These are phyloP conservation scores for Starmera caribaea DNA, from an alignment of 805 yeast species.

Conservation along the genomic window DNA sequence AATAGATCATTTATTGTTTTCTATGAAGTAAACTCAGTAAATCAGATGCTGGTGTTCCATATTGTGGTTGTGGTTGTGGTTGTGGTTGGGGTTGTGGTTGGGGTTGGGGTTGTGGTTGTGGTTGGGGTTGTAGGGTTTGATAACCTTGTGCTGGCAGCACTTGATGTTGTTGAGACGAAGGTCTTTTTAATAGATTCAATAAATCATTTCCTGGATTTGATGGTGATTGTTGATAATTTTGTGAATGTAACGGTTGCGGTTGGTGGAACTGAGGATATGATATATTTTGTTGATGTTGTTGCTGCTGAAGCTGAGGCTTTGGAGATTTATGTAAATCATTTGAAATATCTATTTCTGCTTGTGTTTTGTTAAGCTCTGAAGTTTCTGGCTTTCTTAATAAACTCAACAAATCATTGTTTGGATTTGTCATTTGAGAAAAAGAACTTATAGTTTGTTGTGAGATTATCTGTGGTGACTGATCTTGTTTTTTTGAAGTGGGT, in stretches of 20 bases:
- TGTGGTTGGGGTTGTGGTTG: constrained; percentile 2
- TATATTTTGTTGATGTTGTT: not conserved
- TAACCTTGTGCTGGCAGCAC: not conserved
- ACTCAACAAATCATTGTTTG: constrained; percentile 1
- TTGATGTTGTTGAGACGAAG: not conserved
- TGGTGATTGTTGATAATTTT: constrained; percentile 1
- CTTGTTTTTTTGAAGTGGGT: not conserved
- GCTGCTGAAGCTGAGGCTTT: not conserved
- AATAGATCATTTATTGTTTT: not conserved
- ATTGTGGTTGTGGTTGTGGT: constrained; percentile 2
- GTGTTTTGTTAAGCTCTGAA: not conserved
- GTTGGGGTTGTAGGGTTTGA: constrained; percentile 2
- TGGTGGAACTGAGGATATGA: not conserved
- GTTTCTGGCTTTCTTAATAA: constrained; percentile 1
- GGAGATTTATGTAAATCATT: not conserved
- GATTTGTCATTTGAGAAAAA: too few species aligned
- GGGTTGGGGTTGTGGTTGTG: constrained; percentile 1
- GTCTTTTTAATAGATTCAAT: not conserved
- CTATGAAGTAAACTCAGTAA: constrained; percentile 11
- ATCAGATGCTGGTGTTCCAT: constrained; percentile 12
- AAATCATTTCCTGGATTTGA: constrained; percentile 2
- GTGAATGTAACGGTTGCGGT: not conserved
- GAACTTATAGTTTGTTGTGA: not conserved
- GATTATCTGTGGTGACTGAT: not conserved
- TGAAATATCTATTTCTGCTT: not conserved